Conservation (phyloP, 257 asterid species). For the Plectranthus barbatus region DNA sequence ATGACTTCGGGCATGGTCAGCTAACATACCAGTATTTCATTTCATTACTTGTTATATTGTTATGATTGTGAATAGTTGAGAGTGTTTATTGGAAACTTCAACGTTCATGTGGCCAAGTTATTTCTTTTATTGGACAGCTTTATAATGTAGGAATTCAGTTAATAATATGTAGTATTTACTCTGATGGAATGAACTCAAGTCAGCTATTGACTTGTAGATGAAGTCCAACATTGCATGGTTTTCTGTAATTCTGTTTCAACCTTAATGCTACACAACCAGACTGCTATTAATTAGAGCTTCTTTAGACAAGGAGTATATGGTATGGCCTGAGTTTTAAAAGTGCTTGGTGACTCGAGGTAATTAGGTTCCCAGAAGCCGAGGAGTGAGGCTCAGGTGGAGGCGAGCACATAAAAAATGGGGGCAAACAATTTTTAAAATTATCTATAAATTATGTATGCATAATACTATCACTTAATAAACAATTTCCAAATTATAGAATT, state of each 20-base stretch:
- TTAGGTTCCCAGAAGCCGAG: no score
- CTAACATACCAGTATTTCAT: not conserved
- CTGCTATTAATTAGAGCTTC: constrained; percentile 1
- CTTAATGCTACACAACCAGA: not conserved
- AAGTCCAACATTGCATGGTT: not conserved
- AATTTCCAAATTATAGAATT: no score
- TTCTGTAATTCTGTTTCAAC: not conserved
- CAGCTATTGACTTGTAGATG: not conserved
- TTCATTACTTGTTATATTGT: constrained; percentile 1
- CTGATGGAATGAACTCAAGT: not conserved
- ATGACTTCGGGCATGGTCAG: not conserved
- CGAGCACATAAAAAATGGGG: no score
- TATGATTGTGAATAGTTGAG: not conserved
- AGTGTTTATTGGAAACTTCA: not conserved
- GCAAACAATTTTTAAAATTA: no score
- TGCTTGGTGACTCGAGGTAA: no score
- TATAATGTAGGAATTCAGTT: not conserved
- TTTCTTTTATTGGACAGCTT: not conserved
- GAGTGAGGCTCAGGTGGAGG: no score
- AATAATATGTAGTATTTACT: not conserved
- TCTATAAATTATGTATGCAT: no score
- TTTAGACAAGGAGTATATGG: not conserved
- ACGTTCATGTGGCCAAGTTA: not conserved
- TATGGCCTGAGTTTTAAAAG: no score
- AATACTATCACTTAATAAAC: no score